phyloP scores from a whole-genome alignment of 163 green algal genomes.

The Smithsoniella earleae region DNA sequence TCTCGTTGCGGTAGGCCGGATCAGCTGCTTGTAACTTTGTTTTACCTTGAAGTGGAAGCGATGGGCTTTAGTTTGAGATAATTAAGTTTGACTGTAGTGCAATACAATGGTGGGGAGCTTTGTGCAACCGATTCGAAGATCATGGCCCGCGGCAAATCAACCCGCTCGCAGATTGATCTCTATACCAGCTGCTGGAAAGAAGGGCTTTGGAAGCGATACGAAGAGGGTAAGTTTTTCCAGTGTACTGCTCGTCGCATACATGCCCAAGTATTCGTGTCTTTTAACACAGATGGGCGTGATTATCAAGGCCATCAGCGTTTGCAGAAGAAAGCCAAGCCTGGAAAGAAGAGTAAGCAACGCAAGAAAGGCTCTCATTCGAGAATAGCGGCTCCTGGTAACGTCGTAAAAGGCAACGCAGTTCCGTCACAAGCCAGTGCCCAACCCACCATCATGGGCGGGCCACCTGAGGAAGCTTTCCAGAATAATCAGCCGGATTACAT shows the following conservation, averaged over 20 bases:
- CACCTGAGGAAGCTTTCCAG: too few species aligned
- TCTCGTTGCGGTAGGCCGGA: not conserved
- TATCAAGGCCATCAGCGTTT: not conserved
- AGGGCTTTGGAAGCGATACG: constrained; percentile 7
- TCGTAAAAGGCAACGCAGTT: not conserved
- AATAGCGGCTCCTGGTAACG: too few species aligned
- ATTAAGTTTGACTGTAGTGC: not conserved
- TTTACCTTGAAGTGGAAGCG: not conserved
- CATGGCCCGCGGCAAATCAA: too few species aligned
- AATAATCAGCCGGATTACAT: too few species aligned
- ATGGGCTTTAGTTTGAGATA: not conserved
- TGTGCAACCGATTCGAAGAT: not conserved
- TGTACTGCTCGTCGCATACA: too few species aligned
- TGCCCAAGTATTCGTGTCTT: not conserved
- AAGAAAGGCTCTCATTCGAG: too few species aligned
- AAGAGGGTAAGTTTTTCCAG: too few species aligned
- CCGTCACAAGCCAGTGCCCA: not conserved
- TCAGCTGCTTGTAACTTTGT: not conserved
- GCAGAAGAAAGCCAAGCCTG: not conserved
- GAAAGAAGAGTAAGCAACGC: not conserved
- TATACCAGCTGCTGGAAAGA: not conserved
- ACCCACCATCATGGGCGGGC: not conserved
- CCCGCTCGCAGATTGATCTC: too few species aligned
- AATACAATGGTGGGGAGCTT: not conserved
- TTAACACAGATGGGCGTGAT: not conserved